Evolutionary conservation across 176 grass and related monocot genomes (phyloP), one percentile per base, ranked within the genome.

Genomic region (Leersia perrieri): DNA sequence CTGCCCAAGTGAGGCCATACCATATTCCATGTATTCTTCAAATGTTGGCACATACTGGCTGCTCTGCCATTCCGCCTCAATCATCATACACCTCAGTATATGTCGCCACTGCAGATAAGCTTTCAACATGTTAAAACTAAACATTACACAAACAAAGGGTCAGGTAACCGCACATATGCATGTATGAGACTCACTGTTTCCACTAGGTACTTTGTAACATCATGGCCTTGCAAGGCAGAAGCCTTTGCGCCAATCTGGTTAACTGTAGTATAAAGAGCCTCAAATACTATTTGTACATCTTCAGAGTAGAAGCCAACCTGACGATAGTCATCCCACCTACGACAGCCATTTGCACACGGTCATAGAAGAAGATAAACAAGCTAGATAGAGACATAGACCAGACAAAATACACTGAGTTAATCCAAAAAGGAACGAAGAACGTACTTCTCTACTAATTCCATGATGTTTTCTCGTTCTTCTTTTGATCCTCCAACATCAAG

Each of bases 401-500:
- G 5, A 4, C 4, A 27, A 47, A 12, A 66, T 5, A 4, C 40
- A 44, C 30, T 18, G 4, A 63, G 35, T 22, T 49, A 20, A 38
- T 38, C n/a, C n/a, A n/a, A n/a, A n/a, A 40, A 40, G 41, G 41
- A 44, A 44, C 14, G 11, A 29, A 61, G n/a, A 31, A 8, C 45
- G 9, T 91, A 97, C 91, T 65, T 90, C 76, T 94, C 87, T 20
- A 92, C 77, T 77, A 97, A 86, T 9, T 38, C 2, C 13, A 94
- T 34, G 9, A 97, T 87, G 68, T 81, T 86, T 80, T 88, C 55
- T 22, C 87, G 35, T 75, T 97, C 94, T 73, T 92, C 87, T 45
- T 39, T 75, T 31, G 91, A 97, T 79, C 94, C 94, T 38, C 79
- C 89, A 38, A 90, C 41, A 38, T 97, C 94, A 22, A 97, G 94